Evolutionary conservation across 495 filamentous ascomycete genomes (phyloP), one percentile per base, ranked within the genome.

Genomic region (Penicillium cosmopolitanum): DNA sequence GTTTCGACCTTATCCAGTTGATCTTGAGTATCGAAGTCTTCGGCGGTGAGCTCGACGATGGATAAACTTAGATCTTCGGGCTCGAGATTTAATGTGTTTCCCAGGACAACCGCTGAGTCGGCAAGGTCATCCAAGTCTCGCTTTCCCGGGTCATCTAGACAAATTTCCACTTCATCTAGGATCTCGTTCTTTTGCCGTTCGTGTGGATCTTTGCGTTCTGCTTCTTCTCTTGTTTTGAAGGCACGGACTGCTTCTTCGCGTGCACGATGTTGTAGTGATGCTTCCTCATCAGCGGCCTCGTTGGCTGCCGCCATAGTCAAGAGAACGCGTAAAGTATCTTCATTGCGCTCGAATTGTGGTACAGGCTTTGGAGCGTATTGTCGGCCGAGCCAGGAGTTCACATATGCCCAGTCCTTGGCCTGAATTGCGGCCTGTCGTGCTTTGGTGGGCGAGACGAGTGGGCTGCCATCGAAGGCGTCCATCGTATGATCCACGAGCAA

Each of bases 331-430:
- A 97, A 80, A 1, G 93, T 96, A 56, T 92, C 89, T 47, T 86
- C 81, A 67, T 94, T 96, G 64, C 91, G 87, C 73, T 97, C 93
- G 72, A 96, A 95, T 5, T 78, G 63, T 1, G 87, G 88, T 1
- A 85, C 64, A 2, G 80, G 77, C 47, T 82, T 81, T 2, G 89
- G 85, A 8, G 80, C 73, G 67, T 88, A 93, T 62, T 90, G 87
- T 50, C 81, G 78, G 28, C 73, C 68, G 3, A 97, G 85, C 92
- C 93, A 97, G 73, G 79, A 75, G 77, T 96, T 90, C 65, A 96
- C 80, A 66, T 89, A 91, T 54, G 87, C 84, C 93, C 93, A 97
- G 78, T 96, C 92, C 68, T 91, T 90, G 50, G 90, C 88, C 50
- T 79, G 71, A 28, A 80, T 77, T 51, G 77, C 79, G 50, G 75